Evolutionary conservation across 208 protist genomes (phyloP).

Genomic region (Leishmania major): DNA sequence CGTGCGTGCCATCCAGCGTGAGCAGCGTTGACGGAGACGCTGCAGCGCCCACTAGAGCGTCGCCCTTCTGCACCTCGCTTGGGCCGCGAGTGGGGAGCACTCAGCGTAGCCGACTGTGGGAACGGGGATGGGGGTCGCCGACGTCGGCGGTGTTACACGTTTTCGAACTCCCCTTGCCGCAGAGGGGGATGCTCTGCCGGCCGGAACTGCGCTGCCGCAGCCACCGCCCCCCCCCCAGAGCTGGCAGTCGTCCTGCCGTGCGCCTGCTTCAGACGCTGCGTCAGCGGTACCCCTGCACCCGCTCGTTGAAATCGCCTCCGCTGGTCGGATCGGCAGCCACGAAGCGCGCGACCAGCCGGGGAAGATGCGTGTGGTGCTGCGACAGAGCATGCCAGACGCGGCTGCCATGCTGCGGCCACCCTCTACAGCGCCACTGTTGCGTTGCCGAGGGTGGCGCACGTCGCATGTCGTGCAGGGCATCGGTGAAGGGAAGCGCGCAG

Average conservation of each 20-base stretch:
- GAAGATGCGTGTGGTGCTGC: conserved; percentile 18
- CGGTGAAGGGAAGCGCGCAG: conserved; percentile 50
- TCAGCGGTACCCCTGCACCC: conserved; percentile 13
- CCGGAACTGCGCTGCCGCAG: too few relatives aligned
- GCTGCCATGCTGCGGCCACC: neutral
- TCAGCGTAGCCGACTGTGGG: too few relatives aligned
- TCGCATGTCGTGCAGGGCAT: conserved; percentile 38
- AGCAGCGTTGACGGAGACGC: too few relatives aligned
- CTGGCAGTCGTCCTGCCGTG: too few relatives aligned
- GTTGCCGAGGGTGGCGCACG: neutral
- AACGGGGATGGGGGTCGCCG: too few relatives aligned
- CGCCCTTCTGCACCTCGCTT: too few relatives aligned
- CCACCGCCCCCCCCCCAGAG: too few relatives aligned
- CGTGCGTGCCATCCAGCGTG: neutral
- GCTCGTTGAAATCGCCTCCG: conserved; percentile 16
- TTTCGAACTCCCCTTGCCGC: too few relatives aligned
- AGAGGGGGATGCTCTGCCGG: neutral
- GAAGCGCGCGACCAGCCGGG: conserved; percentile 12
- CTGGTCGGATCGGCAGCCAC: conserved; percentile 9
- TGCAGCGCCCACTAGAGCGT: too few relatives aligned
- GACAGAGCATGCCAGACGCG: neutral
- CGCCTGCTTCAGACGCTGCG: neutral
- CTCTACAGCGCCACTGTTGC: neutral
- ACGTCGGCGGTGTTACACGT: too few relatives aligned
- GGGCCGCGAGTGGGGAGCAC: too few relatives aligned